phyloP scores from a whole-genome alignment of 1,139 yeast species.

The Taphrina deformans region DNA sequence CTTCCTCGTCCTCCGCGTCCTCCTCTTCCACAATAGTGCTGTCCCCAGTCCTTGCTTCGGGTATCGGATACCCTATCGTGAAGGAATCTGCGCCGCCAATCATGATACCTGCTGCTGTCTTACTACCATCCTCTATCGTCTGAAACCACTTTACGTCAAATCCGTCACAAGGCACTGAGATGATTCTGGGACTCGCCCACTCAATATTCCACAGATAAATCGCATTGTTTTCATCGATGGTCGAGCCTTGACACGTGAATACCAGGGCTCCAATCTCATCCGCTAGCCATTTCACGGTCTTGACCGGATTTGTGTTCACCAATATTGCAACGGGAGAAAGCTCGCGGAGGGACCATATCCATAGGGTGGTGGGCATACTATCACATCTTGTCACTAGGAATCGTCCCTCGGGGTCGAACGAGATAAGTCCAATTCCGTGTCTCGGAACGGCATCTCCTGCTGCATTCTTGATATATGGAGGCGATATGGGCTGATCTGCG shows the following conservation, averaged over 20 bases:
- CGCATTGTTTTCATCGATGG: not conserved
- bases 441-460: conserved; percentile 36
- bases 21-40: conserved; percentile 8
- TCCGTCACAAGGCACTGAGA: conserved; percentile 33
- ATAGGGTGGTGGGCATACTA: conserved; percentile 39
- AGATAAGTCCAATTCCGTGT: conserved; percentile 36
- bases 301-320: conserved; percentile 32
- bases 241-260: conserved; percentile 34
- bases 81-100: conserved; percentile 14
- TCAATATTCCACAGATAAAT: conserved; percentile 34
- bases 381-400: conserved; percentile 38
- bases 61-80: conserved; percentile 12
- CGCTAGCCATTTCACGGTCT: conserved; percentile 39
- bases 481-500: conserved; percentile 35
- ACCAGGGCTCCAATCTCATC: conserved; percentile 33
- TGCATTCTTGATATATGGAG: conserved; percentile 35
- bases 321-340: conserved; percentile 38
- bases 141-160: conserved; percentile 32
- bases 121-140: conserved; percentile 4
- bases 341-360: conserved; percentile 40
- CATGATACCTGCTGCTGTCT: not conserved
- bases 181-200: conserved; percentile 34
- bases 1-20: conserved; percentile 4
- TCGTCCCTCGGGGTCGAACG: conserved; percentile 38
- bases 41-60: not conserved